A percentile compares a stretch with the other conserved stretches of the same genome.
phyloP scores from a whole-genome alignment of 148 eudicot species.

The Dianthus caryophyllus region DNA sequence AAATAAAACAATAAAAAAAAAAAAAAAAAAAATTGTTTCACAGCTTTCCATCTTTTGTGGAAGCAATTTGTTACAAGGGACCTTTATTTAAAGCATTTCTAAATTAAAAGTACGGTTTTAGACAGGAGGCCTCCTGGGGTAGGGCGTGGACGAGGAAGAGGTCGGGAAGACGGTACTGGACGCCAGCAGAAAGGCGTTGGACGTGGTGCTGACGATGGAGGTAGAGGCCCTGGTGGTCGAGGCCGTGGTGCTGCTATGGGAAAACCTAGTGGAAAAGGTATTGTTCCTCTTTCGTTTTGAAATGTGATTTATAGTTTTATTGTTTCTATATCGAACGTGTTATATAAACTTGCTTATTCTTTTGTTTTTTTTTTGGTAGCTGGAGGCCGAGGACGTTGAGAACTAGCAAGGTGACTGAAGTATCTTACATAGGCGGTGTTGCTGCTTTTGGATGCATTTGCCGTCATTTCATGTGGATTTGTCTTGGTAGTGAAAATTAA shows the following conservation, averaged over 20 bases:
- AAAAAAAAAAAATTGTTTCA: too few species aligned
- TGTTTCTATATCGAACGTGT: not conserved
- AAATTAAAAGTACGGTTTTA: constrained; percentile 23
- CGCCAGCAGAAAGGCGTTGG: constrained; percentile 55
- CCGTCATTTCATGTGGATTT: not conserved
- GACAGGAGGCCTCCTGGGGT: constrained; percentile 88
- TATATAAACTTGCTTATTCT: constrained; percentile 4
- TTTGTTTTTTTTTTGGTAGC: constrained; percentile 16
- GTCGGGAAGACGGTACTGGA: constrained; percentile 69
- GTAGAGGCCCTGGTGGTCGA: constrained; percentile 49
- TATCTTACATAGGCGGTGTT: constrained; percentile 10
- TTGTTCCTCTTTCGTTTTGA: not conserved
- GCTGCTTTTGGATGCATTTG: constrained; percentile 12
- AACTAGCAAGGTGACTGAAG: not conserved
- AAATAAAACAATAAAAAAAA: not conserved
- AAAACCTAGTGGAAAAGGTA: constrained; percentile 57
- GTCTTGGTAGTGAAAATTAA: not conserved
- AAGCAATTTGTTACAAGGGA: not conserved
- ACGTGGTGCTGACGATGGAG: constrained; percentile 69
- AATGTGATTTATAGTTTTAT: constrained; percentile 17
- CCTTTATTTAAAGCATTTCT: constrained; percentile 1
- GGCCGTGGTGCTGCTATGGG: constrained; percentile 59
- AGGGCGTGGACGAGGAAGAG: constrained; percentile 88
- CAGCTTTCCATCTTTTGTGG: not conserved
- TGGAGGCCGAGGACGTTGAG: constrained; percentile 39